Evolutionary conservation across 352 stramenopile genomes (phyloP), one percentile per base, ranked within the genome.

Genomic region (Globisporangium carolinianum): DNA sequence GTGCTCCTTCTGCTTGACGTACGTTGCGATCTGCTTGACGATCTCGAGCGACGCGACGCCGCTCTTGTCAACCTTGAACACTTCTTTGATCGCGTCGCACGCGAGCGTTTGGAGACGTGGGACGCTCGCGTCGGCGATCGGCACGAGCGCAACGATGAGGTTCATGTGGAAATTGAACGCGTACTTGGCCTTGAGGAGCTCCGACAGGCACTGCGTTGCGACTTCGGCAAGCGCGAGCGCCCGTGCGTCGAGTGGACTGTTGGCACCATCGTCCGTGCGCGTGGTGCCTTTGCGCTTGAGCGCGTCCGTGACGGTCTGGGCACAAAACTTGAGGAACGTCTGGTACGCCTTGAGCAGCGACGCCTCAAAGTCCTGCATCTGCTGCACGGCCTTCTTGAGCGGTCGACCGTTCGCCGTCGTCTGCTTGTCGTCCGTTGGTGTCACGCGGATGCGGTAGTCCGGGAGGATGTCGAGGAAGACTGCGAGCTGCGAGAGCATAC

Each of bases 391-490:
- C 62, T 95, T 95, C 71, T 94, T 94, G 60, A 82, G 72, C 8
- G 83, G 83, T 0, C 77, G 79, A 39, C 87, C 87, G 24, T 87
- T 76, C 62, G 24, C 24, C 24, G 24, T 32, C 24, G 24, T 32
- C 2, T 88, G 81, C 61, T 87, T 80, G 62, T 98, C 93, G 3
- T 90, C 73, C 1, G 79, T 95, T 38, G 91, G 24, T 32, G 24
- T 79, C 24, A 89, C 61, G 58, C 94, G 90, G 53, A 99, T 98
- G 53, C 95, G 85, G 75, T 99, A 98, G 58, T 91, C 83, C 0
- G 96, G 96, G 38, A 98, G 53, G 38, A 99, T 97, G 56, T 99
- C 96, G 46, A 97, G 75, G 57, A 98, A 98, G 38, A 99, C 90
- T 1, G 95, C 95, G 14, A 98, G 68, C 51, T 97, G 72, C 7